Base-by-base conservation (phyloP, 306 rosid species). In the cucumber (Cucumis sativus) region DNA sequence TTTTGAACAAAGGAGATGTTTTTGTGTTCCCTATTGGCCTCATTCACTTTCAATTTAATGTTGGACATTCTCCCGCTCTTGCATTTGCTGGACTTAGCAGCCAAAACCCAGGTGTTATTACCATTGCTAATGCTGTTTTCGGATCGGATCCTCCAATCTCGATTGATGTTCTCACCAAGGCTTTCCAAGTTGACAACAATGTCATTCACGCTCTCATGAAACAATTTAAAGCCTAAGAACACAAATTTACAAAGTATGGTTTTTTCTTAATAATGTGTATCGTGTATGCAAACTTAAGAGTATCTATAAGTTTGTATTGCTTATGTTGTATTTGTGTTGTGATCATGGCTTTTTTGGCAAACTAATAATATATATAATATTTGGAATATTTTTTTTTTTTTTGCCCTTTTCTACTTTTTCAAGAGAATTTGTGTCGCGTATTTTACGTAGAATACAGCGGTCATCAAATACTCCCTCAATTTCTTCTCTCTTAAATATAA, bases 41-140 rank as follows among this genome's bases (percentile, higher is more conserved):
- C 3, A 69, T 69, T 45, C 75, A 69, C 58, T 69, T 69, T 12
- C 75, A 69, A 4, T 8, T 69, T 6, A 69, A 69, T 7, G 37
- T 69, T 69, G 75, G 75, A 6, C 39, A 21, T 45, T 6, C 7
- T 40, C 39, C 75, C 2, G 75, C 75, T 45, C 75, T 69, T 45
- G 75, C 75, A 2, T 69, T 69, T 12, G 75, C 58, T 45, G 58
- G 75, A 7, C 57, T 69, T 6, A 69, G 58, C 20, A 69, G 75
- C 75, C 75, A 69, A 69, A 68, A 68, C 18, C 74, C 74, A 6
- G 74, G 74, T 43, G 20, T 6, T n/a, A 68, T 68, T 43, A 68
- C 74, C 2, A 68, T 68, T 41, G 74, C 74, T 0, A 68, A 68
- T 68, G 74, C 74, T 9, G 74, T 68, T 12, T 68, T 68, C 14